Conservation (phyloP, 192 early-diverging fungal species). For the Coemansia sp. region DNA sequence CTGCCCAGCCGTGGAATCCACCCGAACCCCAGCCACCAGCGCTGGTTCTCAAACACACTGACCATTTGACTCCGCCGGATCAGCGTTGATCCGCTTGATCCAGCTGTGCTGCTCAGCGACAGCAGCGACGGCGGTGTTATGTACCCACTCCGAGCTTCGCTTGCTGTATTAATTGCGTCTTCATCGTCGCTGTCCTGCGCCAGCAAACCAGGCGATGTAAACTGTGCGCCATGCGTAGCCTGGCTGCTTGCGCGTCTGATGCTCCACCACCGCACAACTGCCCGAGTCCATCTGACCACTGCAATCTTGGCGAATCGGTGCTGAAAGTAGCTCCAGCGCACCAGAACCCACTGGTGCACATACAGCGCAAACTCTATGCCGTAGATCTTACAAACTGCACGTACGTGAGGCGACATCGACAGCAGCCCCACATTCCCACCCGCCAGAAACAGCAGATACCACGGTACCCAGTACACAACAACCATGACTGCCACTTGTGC, state of each 20-base stretch:
- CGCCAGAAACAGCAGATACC: slow-evolving; percentile 41
- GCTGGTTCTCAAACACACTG: slow-evolving; percentile 71
- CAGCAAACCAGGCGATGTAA: slow-evolving; percentile 14
- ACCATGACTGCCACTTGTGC: slow-evolving; percentile 36
- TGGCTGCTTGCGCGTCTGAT: not conserved
- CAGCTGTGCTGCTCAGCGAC: slow-evolving; percentile 34
- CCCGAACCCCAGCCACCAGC: slow-evolving; percentile 77
- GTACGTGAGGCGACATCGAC: slow-evolving; percentile 48
- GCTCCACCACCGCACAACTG: not conserved
- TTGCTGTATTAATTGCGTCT: not conserved
- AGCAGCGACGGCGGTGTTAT: slow-evolving; percentile 43
- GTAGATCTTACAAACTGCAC: slow-evolving; percentile 47
- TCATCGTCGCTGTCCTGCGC: slow-evolving; percentile 19
- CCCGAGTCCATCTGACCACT: slow-evolving; percentile 11
- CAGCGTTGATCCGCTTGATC: slow-evolving; percentile 29
- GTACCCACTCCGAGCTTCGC: slow-evolving; percentile 25
- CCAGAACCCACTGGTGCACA: slow-evolving; percentile 26
- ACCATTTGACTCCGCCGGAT: slow-evolving; percentile 36
- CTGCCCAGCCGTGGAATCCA: slow-evolving; percentile 67
- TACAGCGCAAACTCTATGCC: slow-evolving; percentile 37
- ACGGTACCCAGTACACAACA: slow-evolving; percentile 44
- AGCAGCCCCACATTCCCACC: slow-evolving; percentile 41
- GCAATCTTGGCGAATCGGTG: slow-evolving; percentile 8
- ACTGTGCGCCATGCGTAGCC: not conserved
- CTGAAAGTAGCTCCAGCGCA: slow-evolving; percentile 9